Evolutionary conservation across 345 rosid species (phyloP).

Genomic region (Trapa incisa): DNA sequence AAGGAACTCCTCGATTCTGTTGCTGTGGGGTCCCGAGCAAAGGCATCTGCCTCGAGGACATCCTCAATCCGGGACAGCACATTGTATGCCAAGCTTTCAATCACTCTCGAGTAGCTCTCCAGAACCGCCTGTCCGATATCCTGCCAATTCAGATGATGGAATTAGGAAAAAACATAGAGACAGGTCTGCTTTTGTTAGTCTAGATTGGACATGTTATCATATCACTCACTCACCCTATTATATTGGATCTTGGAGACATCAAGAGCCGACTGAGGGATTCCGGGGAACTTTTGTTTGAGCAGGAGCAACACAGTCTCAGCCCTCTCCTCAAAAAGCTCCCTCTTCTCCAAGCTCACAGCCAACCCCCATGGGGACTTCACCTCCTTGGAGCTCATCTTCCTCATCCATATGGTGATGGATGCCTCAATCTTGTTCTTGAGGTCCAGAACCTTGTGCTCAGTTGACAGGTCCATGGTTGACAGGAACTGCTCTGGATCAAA

Average conservation of each 20-base stretch:
- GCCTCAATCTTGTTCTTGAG: slow-evolving; percentile 84
- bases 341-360: slow-evolving; percentile 76
- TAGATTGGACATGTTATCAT: too few relatives aligned
- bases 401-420: slow-evolving; percentile 73
- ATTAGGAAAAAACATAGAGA: neutral
- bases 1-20: neutral
- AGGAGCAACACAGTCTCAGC: slow-evolving; percentile 70
- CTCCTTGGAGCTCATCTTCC: slow-evolving; percentile 77
- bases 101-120: slow-evolving; percentile 88
- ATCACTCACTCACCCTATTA: slow-evolving; percentile 37
- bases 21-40: slow-evolving; percentile 18
- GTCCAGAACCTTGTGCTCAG: slow-evolving; percentile 77
- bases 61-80: slow-evolving; percentile 80
- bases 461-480: slow-evolving; percentile 50
- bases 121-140: slow-evolving; percentile 85
- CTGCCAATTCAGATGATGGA: slow-evolving; percentile 17
- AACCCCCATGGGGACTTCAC: slow-evolving; percentile 83
- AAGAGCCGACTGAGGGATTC: slow-evolving; percentile 74
- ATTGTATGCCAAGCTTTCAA: slow-evolving; percentile 80
- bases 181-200: neutral
- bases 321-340: slow-evolving; percentile 90
- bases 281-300: slow-evolving; percentile 78
- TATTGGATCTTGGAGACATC: slow-evolving; percentile 84
- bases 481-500: slow-evolving; percentile 78
- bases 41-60: slow-evolving; percentile 54